Percentiles rank a stretch among this genome's conserved stretches.
Evolutionary conservation across 768 basidiomycete species (phyloP).

Genomic region (Suillus subalutaceus): DNA sequence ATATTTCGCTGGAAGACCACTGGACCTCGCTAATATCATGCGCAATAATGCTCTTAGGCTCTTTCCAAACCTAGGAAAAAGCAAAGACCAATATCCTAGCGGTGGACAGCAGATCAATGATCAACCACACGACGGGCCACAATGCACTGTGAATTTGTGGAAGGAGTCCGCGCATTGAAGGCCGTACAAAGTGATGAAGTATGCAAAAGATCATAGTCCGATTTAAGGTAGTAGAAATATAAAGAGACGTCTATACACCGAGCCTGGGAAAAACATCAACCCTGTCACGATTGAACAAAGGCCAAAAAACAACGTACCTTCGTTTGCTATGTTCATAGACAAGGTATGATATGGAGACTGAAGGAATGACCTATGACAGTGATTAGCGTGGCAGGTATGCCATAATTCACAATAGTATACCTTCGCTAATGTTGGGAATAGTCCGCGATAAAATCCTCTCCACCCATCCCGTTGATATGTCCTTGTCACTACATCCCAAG

Average conservation of each 20-base stretch:
- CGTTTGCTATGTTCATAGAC: constrained; percentile 89
- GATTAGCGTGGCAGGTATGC: constrained; percentile 10
- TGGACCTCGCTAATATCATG: constrained; percentile 47
- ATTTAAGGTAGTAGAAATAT: constrained; percentile 15
- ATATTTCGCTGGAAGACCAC: constrained; percentile 45
- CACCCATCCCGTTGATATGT: constrained; percentile 88
- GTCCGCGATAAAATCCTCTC: constrained; percentile 92
- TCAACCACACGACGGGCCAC: constrained; percentile 8
- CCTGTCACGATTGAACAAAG: constrained; percentile 14
- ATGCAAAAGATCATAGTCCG: constrained; percentile 21
- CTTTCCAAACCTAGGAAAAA: constrained; percentile 43
- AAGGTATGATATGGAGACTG: constrained; percentile 96
- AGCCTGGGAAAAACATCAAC: constrained; percentile 43
- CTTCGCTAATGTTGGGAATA: constrained; percentile 93
- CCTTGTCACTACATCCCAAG: constrained; percentile 78
- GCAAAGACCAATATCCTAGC: neutral
- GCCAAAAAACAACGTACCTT: constrained; percentile 48
- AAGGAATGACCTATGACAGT: constrained; percentile 77
- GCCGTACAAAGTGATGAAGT: constrained; percentile 29
- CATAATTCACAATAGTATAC: constrained; percentile 37
- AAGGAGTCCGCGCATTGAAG: constrained; percentile 23
- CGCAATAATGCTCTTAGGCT: constrained; percentile 54
- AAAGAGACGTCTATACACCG: constrained; percentile 50
- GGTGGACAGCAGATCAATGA: neutral
- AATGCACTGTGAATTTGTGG: constrained; percentile 16